Evolutionary conservation across 139 green algal species (phyloP).

Genomic region (Picochlorum costavermella): DNA sequence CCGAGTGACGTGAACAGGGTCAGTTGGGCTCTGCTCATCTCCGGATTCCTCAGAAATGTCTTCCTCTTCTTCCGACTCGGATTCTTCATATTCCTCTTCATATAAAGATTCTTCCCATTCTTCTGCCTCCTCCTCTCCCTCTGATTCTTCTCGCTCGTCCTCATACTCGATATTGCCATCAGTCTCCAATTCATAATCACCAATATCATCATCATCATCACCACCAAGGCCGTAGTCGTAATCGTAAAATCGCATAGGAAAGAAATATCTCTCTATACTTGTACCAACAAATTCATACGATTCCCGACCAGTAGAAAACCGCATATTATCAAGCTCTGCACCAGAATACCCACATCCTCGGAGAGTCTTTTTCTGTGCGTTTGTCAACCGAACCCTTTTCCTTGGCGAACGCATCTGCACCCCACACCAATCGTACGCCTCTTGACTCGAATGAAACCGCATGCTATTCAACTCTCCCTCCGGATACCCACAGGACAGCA

Average conservation of each 20-base stretch:
- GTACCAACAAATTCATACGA: not conserved
- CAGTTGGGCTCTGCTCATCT: too few relatives aligned
- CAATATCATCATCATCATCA: not conserved
- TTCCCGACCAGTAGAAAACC: not conserved
- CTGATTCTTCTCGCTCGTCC: not conserved
- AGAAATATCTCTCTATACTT: not conserved
- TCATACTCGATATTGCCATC: not conserved
- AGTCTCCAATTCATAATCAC: not conserved
- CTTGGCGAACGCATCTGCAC: not conserved
- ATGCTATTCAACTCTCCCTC: not conserved
- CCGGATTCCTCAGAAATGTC: too few relatives aligned
- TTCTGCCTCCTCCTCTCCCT: too few relatives aligned
- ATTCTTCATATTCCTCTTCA: too few relatives aligned
- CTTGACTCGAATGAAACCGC: not conserved
- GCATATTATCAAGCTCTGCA: not conserved
- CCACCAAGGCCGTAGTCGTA: not conserved
- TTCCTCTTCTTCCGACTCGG: too few relatives aligned
- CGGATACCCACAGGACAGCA: not conserved
- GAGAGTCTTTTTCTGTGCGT: not conserved
- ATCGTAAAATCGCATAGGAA: not conserved
- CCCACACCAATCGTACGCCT: conserved; percentile 3
- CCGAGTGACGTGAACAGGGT: too few relatives aligned
- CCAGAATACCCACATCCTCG: not conserved
- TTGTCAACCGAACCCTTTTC: not conserved
- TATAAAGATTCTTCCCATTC: too few relatives aligned